A percentile compares a stretch with the other conserved stretches of the same genome.
Conservation (phyloP, 257 asterid genomes). For the Forsythia viridissima region DNA sequence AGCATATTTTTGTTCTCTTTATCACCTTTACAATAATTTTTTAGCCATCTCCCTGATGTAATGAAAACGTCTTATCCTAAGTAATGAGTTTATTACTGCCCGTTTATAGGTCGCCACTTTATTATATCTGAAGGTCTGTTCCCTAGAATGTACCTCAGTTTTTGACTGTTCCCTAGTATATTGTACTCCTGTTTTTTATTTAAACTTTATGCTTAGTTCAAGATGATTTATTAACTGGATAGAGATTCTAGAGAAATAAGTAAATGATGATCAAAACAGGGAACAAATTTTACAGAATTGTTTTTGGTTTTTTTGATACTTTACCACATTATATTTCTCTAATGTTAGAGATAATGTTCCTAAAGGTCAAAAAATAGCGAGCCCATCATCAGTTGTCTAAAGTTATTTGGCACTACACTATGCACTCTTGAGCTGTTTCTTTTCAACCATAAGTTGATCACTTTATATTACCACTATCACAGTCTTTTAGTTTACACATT, state of each 20-base stretch:
- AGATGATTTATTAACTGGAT: background rate
- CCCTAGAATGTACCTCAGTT: background rate
- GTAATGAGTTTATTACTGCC: slow-evolving; percentile 6
- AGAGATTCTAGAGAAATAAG: background rate
- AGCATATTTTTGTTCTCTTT: background rate
- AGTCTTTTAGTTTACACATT: background rate
- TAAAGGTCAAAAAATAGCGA: too few species aligned
- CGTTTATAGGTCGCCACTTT: background rate
- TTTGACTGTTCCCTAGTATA: background rate
- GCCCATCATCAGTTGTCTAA: background rate
- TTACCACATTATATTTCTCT: too few species aligned
- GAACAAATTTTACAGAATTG: background rate
- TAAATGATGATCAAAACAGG: background rate
- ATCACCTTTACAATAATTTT: background rate
- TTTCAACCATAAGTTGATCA: background rate
- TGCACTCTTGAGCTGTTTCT: background rate
- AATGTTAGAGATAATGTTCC: too few species aligned
- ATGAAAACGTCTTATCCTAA: slow-evolving; percentile 2
- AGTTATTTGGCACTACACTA: background rate
- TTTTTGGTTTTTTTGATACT: background rate
- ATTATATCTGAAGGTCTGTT: background rate
- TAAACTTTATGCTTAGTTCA: background rate
- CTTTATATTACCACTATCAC: background rate
- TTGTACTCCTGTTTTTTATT: slow-evolving; percentile 2
- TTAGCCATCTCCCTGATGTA: background rate